phyloP scores from a whole-genome alignment of 2,329 filamentous ascomycete genomes.

The Trichoderma asperellum region DNA sequence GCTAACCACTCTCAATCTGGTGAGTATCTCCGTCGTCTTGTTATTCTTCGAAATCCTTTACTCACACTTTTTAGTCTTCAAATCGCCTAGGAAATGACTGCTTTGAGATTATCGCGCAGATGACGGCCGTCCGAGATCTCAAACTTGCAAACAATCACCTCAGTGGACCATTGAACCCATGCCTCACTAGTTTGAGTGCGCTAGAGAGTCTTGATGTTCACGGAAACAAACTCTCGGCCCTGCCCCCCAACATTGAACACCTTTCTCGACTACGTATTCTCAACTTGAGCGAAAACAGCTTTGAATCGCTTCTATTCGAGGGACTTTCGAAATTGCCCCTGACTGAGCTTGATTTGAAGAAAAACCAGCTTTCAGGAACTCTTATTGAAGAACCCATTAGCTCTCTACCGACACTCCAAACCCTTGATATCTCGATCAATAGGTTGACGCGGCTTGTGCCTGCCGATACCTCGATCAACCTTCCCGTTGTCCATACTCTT shows the following conservation, averaged over 20 bases:
- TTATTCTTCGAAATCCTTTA: conserved; percentile 4
- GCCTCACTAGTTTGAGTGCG: conserved; percentile 65
- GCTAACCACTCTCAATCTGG: conserved; percentile 81
- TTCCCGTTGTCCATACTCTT: conserved; percentile 75
- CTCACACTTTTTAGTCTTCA: conserved; percentile 61
- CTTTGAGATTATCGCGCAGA: conserved; percentile 74
- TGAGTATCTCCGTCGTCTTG: conserved; percentile 46
- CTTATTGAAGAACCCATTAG: conserved; percentile 68
- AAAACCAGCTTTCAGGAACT: conserved; percentile 75
- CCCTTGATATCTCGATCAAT: conserved; percentile 78
- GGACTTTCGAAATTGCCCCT: conserved; percentile 69
- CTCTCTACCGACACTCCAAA: conserved; percentile 67
- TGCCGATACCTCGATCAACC: conserved; percentile 51
- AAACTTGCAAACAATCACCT: conserved; percentile 80
- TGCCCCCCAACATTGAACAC: conserved; percentile 70
- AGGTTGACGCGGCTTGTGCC: conserved; percentile 62
- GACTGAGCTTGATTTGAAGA: conserved; percentile 72
- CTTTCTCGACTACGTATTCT: conserved; percentile 73
- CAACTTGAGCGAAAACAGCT: conserved; percentile 78
- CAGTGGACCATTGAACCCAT: conserved; percentile 66
- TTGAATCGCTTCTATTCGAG: conserved; percentile 72
- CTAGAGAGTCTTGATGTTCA: conserved; percentile 83
- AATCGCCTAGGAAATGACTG: conserved; percentile 77
- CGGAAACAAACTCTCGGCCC: conserved; percentile 72
- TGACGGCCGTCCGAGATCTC: conserved; percentile 74